A percentile compares a stretch with the other conserved stretches of the same genome.
These are phyloP conservation scores for Trichoderma sp. DNA, from an alignment of 2,329 filamentous ascomycete species.

Conservation along the genomic window DNA sequence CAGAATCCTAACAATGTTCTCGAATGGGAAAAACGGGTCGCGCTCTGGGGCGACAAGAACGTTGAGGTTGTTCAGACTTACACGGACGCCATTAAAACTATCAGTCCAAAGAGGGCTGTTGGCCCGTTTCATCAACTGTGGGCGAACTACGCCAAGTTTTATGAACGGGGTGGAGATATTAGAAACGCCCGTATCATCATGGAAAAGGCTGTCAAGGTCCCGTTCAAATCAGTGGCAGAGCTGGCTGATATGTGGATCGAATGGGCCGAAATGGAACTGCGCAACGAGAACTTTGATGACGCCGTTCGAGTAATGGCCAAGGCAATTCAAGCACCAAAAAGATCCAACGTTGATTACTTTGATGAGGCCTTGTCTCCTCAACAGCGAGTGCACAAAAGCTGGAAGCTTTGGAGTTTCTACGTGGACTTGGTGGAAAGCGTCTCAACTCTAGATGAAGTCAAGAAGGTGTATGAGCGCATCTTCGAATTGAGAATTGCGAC, in stretches of 20 bases:
- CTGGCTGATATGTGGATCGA: slow-evolving; percentile 98
- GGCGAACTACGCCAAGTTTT: slow-evolving; percentile 96
- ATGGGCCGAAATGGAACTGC: slow-evolving; percentile 97
- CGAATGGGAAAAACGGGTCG: slow-evolving; percentile 98
- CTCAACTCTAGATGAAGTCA: slow-evolving; percentile 85
- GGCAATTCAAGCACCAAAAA: slow-evolving; percentile 92
- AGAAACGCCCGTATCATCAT: slow-evolving; percentile 87
- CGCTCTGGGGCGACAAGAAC: slow-evolving; percentile 91
- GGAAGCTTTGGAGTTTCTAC: slow-evolving; percentile 99
- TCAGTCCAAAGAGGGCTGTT: slow-evolving; percentile 90
- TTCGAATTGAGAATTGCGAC: slow-evolving; percentile 98
- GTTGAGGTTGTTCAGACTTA: slow-evolving; percentile 91
- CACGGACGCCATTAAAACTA: slow-evolving; percentile 87
- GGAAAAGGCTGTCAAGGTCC: slow-evolving; percentile 97
- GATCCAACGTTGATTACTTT: slow-evolving; percentile 98
- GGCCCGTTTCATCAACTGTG: slow-evolving; percentile 94
- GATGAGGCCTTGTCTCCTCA: slow-evolving; percentile 92
- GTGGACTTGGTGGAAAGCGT: slow-evolving; percentile 97
- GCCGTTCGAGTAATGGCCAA: slow-evolving; percentile 96
- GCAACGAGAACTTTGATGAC: slow-evolving; percentile 93
- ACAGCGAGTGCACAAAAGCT: slow-evolving; percentile 96
- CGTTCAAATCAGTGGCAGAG: slow-evolving; percentile 96
- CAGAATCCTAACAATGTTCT: slow-evolving; percentile 96
- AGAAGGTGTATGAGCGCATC: slow-evolving; percentile 92
- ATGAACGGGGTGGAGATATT: slow-evolving; percentile 84